These are phyloP conservation scores for Irpex rosettiformis DNA, from an alignment of 1,284 basidiomycete genomes.

Conservation along the genomic window DNA sequence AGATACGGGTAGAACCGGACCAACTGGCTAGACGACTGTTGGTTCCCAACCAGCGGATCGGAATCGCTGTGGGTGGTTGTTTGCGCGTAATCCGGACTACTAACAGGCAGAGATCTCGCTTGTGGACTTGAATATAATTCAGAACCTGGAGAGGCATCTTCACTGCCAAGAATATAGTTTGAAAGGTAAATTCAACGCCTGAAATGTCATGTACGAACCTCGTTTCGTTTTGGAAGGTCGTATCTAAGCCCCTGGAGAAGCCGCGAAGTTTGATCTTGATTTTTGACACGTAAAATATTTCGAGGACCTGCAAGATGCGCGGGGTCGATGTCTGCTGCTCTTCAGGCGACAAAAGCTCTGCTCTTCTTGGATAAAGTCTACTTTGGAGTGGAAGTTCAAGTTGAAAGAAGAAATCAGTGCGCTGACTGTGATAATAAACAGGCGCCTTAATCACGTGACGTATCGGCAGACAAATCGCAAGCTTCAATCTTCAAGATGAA, in stretches of 20 bases:
- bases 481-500: too few species aligned
- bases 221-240: neutral
- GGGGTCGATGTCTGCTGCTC: neutral
- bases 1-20: neutral
- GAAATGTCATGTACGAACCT: neutral
- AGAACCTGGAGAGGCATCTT: neutral
- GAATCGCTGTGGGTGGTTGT: constrained; percentile 3
- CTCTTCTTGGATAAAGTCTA: neutral
- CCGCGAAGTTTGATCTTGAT: neutral
- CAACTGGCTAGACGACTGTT: neutral
- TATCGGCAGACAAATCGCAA: too few species aligned
- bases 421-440: too few species aligned
- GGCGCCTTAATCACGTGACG: too few species aligned
- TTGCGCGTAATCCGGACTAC: neutral
- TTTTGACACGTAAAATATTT: neutral
- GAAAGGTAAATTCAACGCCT: neutral
- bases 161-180: neutral
- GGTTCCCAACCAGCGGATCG: neutral
- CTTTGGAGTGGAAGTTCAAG: too few species aligned
- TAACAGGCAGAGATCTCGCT: neutral
- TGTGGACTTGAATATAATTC: neutral
- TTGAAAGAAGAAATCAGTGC: too few species aligned
- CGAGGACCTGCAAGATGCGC: neutral
- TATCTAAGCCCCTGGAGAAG: neutral
- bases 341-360: neutral